Evolutionary conservation across 192 early-diverging fungal genomes (phyloP), one percentile per base, ranked within the genome.

Genomic region (Coemansia nantahalensis): DNA sequence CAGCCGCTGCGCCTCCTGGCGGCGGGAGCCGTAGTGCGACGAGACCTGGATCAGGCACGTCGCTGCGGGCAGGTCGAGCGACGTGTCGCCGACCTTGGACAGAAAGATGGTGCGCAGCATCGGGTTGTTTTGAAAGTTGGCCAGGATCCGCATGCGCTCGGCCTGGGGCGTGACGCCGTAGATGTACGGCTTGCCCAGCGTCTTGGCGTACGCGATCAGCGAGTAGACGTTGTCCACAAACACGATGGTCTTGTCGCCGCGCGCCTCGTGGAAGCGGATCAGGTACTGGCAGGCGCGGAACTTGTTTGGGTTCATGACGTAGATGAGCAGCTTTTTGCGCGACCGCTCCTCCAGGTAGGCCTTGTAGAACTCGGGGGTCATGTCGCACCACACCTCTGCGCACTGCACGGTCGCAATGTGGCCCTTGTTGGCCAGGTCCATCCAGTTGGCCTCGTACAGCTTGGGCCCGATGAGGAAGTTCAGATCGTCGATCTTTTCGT

Each of bases 141-240:
- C 80, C 36, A 99, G 80, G 50, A 97, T 90, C 11, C 86, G 83
- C 66, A 98, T 83, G 37, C 95, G 86, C 56, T 99, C 95, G 44
- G 84, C 82, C 42, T 92, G 91, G 22, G 84, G 79, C 0, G 93
- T 97, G 26, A 82, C 90, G 44, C 97, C 97, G 62, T 90, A 92
- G 47, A 98, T 94, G 64, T 81, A 98, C 0, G 90, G 92, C 59
- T 86, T 84, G 17, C 76, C 78, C 9, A 98, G 68, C 60, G 82
- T 87, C 39, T 67, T 81, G 7, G 95, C 94, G 56, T 99, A 99
- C 53, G 88, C 87, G 33, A 87, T 83, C 11, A 99, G 68, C 2
- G 97, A 93, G 84, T 86, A 93, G 16, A 99, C 90, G 71, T 95
- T 97, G 74, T 99, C 97, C n/a, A 94, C 92, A 78, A 98, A 98